phyloP scores from a whole-genome alignment of 208 protist species.

The Trypanosoma caninum region DNA sequence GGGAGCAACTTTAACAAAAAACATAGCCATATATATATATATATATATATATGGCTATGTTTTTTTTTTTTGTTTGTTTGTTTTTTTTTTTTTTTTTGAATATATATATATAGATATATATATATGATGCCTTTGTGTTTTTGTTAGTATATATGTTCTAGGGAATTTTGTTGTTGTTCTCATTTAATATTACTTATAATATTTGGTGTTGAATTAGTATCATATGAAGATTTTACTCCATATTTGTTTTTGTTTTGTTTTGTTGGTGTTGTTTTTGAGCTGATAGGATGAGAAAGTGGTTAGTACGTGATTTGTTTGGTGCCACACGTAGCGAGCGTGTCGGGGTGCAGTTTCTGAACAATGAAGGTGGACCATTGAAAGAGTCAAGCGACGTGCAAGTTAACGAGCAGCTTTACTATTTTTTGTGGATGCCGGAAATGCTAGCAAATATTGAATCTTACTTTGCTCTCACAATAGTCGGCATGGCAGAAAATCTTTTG shows the following conservation, averaged over 20 bases:
- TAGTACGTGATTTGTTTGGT: conserved; percentile 16
- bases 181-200: too few relatives aligned
- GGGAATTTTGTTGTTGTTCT: neutral
- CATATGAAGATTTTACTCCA: neutral
- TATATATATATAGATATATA: too few relatives aligned
- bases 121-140: neutral
- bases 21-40: conserved; percentile 12
- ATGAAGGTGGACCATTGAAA: neutral
- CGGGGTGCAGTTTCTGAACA: neutral
- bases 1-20: too few relatives aligned
- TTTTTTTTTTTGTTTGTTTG: conserved; percentile 2
- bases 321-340: conserved; percentile 6
- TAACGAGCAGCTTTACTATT: conserved; percentile 22
- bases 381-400: conserved; percentile 2
- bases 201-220: neutral
- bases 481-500: conserved; percentile 32
- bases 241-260: conserved; percentile 1
- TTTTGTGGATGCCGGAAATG: conserved; percentile 28
- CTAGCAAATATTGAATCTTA: conserved; percentile 36
- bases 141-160: neutral
- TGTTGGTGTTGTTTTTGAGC: neutral
- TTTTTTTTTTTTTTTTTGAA: conserved; percentile 11
- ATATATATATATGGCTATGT: neutral
- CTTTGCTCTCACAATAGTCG: conserved; percentile 29
- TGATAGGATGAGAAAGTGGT: conserved; percentile 4